Percentiles rank a stretch among this genome's conserved stretches.
These are phyloP conservation scores for Cutaneotrichosporon daszewskae DNA, from an alignment of 1,284 basidiomycete species.

Conservation along the genomic window DNA sequence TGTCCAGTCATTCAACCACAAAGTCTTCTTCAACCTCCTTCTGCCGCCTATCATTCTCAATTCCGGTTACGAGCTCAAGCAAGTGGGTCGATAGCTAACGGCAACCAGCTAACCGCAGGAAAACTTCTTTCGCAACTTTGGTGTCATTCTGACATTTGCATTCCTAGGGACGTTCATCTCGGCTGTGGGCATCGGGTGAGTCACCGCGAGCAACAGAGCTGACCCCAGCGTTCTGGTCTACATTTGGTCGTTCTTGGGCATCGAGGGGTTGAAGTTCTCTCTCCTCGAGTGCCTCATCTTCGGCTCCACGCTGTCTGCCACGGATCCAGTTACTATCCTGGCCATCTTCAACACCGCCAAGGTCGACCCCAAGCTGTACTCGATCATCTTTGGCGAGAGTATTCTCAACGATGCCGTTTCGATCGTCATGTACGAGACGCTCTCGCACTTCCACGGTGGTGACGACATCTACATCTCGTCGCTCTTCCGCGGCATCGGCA, in stretches of 20 bases:
- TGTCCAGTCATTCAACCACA: conserved; percentile 84
- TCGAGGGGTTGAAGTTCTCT: conserved; percentile 71
- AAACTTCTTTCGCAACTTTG: conserved; percentile 96
- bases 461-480: conserved; percentile 75
- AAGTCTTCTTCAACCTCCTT: conserved; percentile 94
- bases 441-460: conserved; percentile 84
- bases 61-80: conserved; percentile 95
- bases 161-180: conserved; percentile 96
- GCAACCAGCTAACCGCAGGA: conserved; percentile 55
- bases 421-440: conserved; percentile 99
- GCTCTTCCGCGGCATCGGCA: conserved; percentile 89
- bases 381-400: conserved; percentile 95
- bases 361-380: conserved; percentile 96
- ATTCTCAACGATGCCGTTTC: conserved; percentile 97
- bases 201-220: conserved; percentile 5
- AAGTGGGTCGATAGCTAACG: conserved; percentile 53
- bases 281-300: conserved; percentile 91
- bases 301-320: conserved; percentile 93
- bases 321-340: conserved; percentile 96
- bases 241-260: conserved; percentile 84
- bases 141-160: conserved; percentile 92
- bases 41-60: conserved; percentile 97
- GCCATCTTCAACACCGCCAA: conserved; percentile 99
- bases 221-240: conserved; percentile 71
- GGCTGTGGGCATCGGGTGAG: conserved; percentile 87